Conservation (phyloP, 2,329 filamentous ascomycete species). For the Zopfia rhizophila region DNA sequence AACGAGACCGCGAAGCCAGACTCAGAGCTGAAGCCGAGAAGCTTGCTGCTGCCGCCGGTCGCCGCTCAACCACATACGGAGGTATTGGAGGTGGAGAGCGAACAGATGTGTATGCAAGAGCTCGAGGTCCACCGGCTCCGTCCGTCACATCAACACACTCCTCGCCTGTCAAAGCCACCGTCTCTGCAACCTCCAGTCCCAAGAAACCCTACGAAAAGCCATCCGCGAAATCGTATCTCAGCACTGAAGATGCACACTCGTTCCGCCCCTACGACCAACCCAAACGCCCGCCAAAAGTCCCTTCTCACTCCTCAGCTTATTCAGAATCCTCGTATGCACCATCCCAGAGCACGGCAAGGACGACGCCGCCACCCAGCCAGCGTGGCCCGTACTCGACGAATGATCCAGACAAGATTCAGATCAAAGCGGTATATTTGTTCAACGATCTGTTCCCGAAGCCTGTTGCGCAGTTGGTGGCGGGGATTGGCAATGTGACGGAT, state of each 20-base stretch:
- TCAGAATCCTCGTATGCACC: constrained; percentile 90
- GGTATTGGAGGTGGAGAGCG: constrained; percentile 70
- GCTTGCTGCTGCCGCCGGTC: constrained; percentile 39
- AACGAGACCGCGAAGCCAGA: constrained; percentile 50
- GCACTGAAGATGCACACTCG: constrained; percentile 68
- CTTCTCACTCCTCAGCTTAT: constrained; percentile 61
- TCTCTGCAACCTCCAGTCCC: constrained; percentile 43
- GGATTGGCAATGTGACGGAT: constrained; percentile 86
- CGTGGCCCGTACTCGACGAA: constrained; percentile 84
- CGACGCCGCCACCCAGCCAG: constrained; percentile 82
- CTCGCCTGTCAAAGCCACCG: constrained; percentile 51
- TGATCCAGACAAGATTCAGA: constrained; percentile 95
- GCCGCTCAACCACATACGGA: constrained; percentile 51
- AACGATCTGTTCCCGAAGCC: constrained; percentile 91
- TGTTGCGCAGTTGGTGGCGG: constrained; percentile 86
- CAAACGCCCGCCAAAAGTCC: constrained; percentile 67
- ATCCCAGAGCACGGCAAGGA: constrained; percentile 83
- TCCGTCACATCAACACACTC: constrained; percentile 50
- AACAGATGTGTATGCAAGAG: constrained; percentile 73
- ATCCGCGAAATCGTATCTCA: constrained; percentile 68
- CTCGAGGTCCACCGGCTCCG: constrained; percentile 64
- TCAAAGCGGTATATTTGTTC: constrained; percentile 92
- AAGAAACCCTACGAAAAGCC: constrained; percentile 57
- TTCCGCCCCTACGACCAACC: constrained; percentile 81
- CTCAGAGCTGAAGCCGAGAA: constrained; percentile 49